phyloP scores from a whole-genome alignment of 129 eudicot genomes.

The Chrysanthemum seticuspe region DNA sequence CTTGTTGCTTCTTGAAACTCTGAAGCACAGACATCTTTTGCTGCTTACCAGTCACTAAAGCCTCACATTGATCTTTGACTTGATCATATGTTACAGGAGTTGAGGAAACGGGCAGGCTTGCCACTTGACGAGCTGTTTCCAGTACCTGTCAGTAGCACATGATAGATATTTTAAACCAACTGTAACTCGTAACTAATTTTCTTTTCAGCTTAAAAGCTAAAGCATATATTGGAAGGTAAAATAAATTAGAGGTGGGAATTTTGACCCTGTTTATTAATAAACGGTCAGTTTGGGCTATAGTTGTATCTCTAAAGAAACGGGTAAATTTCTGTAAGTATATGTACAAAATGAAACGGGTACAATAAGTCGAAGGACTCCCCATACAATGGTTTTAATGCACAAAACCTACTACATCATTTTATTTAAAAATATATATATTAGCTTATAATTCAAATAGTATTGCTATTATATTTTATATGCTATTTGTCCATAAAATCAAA shows the following conservation, averaged over 20 bases:
- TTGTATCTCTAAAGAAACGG: not conserved
- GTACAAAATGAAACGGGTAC: not conserved
- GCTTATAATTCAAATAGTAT: too few relatives aligned
- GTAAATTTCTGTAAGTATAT: not conserved
- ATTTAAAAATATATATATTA: too few relatives aligned
- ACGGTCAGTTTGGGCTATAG: not conserved
- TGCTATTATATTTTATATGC: too few relatives aligned
- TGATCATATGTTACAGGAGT: constrained; percentile 62
- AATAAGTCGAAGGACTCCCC: too few relatives aligned
- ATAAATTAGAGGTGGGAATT: too few relatives aligned
- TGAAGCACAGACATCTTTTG: constrained; percentile 79
- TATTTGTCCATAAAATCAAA: too few relatives aligned
- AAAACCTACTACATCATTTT: too few relatives aligned
- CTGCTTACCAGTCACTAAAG: constrained; percentile 68
- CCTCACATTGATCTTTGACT: constrained; percentile 78
- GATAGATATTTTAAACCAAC: not conserved
- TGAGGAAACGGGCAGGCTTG: constrained; percentile 58
- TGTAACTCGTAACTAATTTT: not conserved
- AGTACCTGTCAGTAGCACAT: constrained; percentile 44
- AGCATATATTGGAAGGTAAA: not conserved
- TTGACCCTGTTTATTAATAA: not conserved
- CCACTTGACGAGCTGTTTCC: constrained; percentile 84
- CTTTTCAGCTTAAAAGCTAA: not conserved
- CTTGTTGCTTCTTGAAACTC: constrained; percentile 60
- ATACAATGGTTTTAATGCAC: too few relatives aligned